Conservation (phyloP, 2,329 filamentous ascomycete species). For the Cytospora piceicola region DNA sequence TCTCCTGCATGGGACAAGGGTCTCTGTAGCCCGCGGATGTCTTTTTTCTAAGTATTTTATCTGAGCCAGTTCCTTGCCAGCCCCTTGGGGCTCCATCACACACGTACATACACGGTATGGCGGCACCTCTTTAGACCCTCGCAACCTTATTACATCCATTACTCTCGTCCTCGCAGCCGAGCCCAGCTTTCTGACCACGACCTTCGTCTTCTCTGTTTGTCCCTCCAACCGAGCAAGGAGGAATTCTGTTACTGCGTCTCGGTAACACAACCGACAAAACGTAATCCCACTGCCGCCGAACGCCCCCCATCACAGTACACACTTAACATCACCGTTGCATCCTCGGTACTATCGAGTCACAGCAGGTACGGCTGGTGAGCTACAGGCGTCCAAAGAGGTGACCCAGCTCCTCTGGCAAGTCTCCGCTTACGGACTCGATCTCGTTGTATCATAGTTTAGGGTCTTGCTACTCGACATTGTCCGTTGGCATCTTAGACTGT, state of each 20-base stretch:
- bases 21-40: conserved; percentile 22
- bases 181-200: conserved; percentile 14
- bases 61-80: conserved; percentile 23
- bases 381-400: conserved; percentile 9
- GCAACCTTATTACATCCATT: conserved; percentile 24
- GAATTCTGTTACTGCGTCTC: conserved; percentile 11
- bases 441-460: conserved; percentile 5
- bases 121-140: conserved; percentile 22
- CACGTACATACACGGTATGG: conserved; percentile 21
- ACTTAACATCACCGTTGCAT: conserved; percentile 18
- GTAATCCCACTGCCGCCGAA: conserved; percentile 16
- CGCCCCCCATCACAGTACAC: conserved; percentile 12
- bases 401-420: conserved; percentile 1
- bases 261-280: conserved; percentile 24
- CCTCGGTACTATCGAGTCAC: conserved; percentile 20
- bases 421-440: conserved; percentile 18
- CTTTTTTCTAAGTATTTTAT: conserved; percentile 24
- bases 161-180: conserved; percentile 26
- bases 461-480: conserved; percentile 17
- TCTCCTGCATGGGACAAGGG: conserved; percentile 29
- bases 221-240: conserved; percentile 3
- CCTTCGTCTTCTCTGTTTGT: conserved; percentile 14
- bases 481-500: conserved; percentile 17
- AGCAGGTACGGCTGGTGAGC: conserved; percentile 16
- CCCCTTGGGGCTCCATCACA: conserved; percentile 24